Evolutionary conservation across 495 filamentous ascomycete species (phyloP), one percentile per base, ranked within the genome.

Genomic region (Lasiosphaeria hispida): DNA sequence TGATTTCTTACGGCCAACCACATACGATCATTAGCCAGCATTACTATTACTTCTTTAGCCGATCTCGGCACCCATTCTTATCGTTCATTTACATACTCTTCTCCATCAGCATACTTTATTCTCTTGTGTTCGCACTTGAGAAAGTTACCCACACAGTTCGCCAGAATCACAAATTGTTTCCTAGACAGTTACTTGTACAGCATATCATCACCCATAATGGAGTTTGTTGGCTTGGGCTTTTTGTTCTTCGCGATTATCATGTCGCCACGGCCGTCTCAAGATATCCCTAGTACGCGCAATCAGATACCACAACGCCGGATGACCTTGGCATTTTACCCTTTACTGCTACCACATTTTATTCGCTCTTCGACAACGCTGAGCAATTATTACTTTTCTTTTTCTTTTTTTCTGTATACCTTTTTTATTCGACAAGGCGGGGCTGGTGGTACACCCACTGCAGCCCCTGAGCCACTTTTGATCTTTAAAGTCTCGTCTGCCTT

Each of bases 221-320:
- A 34, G 52, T 45, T 55, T 1, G 5, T 38, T 19, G 7, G 45
- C 10, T 48, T 30, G 18, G 13, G 36, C 49, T 40, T 18, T 18
- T 34, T 23, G 17, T 30, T 13, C 37, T 36, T 52, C 36, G 17
- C 9, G 33, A 13, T 40, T 4, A 17, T 18, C 51, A 54, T 54
- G 51, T 54, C 39, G 38, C 43, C 51, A 54, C 51, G 51, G 51
- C 51, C 39, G 51, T 30, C 19, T n/a, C 17, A 54, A 54, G 51
- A 54, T 54, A 54, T 44, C 45, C 51, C 51, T 5, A 54, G 51
- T 54, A 19, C 51, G 51, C 51, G 19, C 14, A 9, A 54, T n/a
- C 18, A 4, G 50, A 55, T 55, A 55, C 40, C 39, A 35, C 41
- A 14, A 55, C 40, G 41, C 30, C 41, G 38, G 40, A 55, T 43